Evolutionary conservation across 140 eudicot genomes (phyloP), one percentile per base, ranked within the genome.

Genomic region (Cichorium intybus): DNA sequence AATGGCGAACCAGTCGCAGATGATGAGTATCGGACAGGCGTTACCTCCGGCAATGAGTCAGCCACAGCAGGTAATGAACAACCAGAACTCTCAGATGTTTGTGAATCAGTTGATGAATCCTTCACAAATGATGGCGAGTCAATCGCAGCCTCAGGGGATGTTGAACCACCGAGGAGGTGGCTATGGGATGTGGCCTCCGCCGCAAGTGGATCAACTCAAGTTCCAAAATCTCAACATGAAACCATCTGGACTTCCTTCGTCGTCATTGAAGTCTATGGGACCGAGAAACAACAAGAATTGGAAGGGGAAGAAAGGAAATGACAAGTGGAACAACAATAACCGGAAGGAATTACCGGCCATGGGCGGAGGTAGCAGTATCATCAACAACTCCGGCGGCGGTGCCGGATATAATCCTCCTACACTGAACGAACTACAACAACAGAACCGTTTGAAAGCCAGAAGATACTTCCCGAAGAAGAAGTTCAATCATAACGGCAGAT

Each of bases 331-430:
- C 35, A 64, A 58, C 41, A 73, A 73, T 43, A 81, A 73, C 47
- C 27, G 79, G 68, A 55, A 69, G 59, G 88, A 76, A 23, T 55
- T 79, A 15, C 35, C 53, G 27, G 60, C 49, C 5, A 56, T 58
- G 27, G 69, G 67, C 9, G 64, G 56, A 10, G 72, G 56, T n/a
- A 39, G 82, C 50, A 27, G 52, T 23, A 31, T 46, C 15, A 79
- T 60, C 52, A 66, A 43, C 39, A 62, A 47, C 28, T 50, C 77
- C 7, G 83, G 79, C 15, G 82, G 63, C 37, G 71, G 52, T 21
- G 82, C 79, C 14, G 85, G 85, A 24, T 93, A 88, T 69, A 79
- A 88, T 58, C 99, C 99, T 2, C 99, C 99, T 0, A 80, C 84
- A 0, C 66, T 93, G 41, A 70, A 89, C 10, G 99, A 93, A 16